Evolutionary conservation across 2,329 filamentous ascomycete genomes (phyloP), one percentile per base, ranked within the genome.

Genomic region (Hypoxylon sp.): DNA sequence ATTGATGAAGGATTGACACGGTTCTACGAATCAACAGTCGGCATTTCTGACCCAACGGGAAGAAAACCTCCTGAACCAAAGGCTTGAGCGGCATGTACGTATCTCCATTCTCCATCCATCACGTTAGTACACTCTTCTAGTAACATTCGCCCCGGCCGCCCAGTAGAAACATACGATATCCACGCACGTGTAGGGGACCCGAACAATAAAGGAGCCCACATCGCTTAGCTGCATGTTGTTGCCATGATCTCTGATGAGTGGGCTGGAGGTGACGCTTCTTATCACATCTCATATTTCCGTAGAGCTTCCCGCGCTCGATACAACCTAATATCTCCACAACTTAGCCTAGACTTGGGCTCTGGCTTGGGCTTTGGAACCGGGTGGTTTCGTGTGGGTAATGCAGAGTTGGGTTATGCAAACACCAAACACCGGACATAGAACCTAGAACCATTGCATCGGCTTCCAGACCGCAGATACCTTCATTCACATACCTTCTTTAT

Each of bases 21-120:
- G 43, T 50, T 51, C 57, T 52, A 44, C 64, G 55, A 64, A 67
- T 64, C 49, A 59, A 54, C 56, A 24, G 22, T 43, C 52, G 48
- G 43, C 30, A 62, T 37, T 59, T 43, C 24, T 39, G 39, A 39
- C 17, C 37, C 28, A 62, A 55, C 37, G 32, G 57, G 61, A 59
- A 54, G 49, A 64, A 56, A 53, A 32, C 39, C 55, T 67, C 61
- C 57, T 53, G n/a, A 6, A 44, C 34, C 7, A 8, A 28, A 43
- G 32, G 24, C 51, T 37, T 41, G 19, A 20, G 24, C 2, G 11
- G 30, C 11, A 32, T 55, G 34, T 41, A 32, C 51, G 34, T 41
- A 19, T 46, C 44, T 50, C 22, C 46, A 50, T 46, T 46, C 41
- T 15, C 20, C 19, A 26, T 15, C 20, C 19, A 26, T 46, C 41